Evolutionary conservation across 1,139 yeast species (phyloP).

Genomic region (Yamadazyma sp.): DNA sequence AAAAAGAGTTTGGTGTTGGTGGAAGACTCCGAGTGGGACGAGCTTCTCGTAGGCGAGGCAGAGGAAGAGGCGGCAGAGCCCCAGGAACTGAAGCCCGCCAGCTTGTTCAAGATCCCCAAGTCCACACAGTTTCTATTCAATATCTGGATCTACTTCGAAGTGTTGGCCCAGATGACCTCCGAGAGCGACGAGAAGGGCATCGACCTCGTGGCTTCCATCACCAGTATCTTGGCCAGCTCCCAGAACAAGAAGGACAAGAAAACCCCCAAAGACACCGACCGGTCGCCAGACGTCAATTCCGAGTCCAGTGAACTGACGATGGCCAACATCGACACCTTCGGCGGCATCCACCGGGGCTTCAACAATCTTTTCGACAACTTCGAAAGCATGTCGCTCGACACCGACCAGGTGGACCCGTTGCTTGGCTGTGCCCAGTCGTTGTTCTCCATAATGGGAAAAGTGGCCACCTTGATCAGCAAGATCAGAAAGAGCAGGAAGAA

Average conservation of each 20-base stretch:
- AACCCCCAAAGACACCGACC: conserved; percentile 9
- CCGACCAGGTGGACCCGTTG: conserved; percentile 57
- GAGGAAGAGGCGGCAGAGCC: conserved; percentile 8
- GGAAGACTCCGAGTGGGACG: conserved; percentile 36
- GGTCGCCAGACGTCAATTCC: conserved; percentile 24
- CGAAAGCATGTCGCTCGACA: conserved; percentile 27
- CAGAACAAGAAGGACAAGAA: conserved; percentile 13
- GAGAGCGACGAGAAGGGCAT: conserved; percentile 48
- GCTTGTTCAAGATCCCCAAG: conserved; percentile 29
- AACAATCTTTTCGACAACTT: conserved; percentile 31
- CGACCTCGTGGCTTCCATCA: conserved; percentile 43
- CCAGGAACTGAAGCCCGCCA: conserved; percentile 1
- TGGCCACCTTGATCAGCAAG: conserved; percentile 54
- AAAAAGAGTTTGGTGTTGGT: conserved; percentile 32
- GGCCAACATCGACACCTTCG: conserved; percentile 12
- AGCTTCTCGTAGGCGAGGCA: conserved; percentile 21
- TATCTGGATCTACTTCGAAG: conserved; percentile 67
- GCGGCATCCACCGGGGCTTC: conserved; percentile 15
- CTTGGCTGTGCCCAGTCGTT: conserved; percentile 66
- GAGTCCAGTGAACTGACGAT: conserved; percentile 27
- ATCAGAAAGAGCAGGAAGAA: conserved; percentile 34
- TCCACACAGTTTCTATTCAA: conserved; percentile 58
- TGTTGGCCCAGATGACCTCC: conserved; percentile 63
- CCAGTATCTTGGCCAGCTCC: conserved; percentile 24
- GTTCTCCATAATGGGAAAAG: conserved; percentile 63